phyloP scores from a whole-genome alignment of 2,329 filamentous ascomycete genomes.

The Cordyceps cateniannulata region DNA sequence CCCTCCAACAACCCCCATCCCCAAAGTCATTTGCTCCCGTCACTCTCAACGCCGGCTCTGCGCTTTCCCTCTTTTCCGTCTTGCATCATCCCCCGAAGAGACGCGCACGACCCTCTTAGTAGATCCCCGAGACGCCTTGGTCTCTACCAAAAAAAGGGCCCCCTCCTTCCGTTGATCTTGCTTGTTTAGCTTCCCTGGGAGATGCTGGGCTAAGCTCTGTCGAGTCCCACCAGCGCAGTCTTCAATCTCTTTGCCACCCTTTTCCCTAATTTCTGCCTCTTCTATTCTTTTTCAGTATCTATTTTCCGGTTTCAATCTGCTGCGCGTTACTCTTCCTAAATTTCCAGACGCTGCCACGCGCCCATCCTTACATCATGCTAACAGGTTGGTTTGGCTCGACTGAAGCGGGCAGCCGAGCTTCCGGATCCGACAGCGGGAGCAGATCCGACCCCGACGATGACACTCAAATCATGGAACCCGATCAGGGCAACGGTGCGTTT shows the following conservation, averaged over 20 bases:
- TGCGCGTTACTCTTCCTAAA: not conserved
- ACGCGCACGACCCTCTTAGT: not conserved
- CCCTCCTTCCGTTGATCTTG: not conserved
- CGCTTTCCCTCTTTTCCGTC: not conserved
- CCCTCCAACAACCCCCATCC: slow-evolving; percentile 2
- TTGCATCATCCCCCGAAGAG: not conserved
- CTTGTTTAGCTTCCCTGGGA: not conserved
- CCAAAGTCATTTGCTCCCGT: not conserved
- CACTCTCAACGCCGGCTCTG: not conserved
- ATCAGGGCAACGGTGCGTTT: slow-evolving; percentile 82
- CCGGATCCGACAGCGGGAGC: slow-evolving; percentile 45
- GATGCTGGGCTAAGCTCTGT: not conserved
- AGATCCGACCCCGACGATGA: slow-evolving; percentile 53
- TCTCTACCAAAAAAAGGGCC: not conserved
- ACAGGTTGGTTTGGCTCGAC: slow-evolving; percentile 33
- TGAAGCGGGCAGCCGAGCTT: slow-evolving; percentile 44
- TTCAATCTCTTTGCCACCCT: slow-evolving; percentile 7
- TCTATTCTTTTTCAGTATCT: not conserved
- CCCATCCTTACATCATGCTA: slow-evolving; percentile 28
- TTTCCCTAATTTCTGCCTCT: not conserved
- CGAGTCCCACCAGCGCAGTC: not conserved
- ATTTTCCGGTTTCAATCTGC: not conserved
- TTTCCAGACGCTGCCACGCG: slow-evolving; percentile 8
- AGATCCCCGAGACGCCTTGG: not conserved
- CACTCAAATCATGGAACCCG: slow-evolving; percentile 77